Conservation (phyloP, 306 rosid genomes). For the Lathyrus aphaca region DNA sequence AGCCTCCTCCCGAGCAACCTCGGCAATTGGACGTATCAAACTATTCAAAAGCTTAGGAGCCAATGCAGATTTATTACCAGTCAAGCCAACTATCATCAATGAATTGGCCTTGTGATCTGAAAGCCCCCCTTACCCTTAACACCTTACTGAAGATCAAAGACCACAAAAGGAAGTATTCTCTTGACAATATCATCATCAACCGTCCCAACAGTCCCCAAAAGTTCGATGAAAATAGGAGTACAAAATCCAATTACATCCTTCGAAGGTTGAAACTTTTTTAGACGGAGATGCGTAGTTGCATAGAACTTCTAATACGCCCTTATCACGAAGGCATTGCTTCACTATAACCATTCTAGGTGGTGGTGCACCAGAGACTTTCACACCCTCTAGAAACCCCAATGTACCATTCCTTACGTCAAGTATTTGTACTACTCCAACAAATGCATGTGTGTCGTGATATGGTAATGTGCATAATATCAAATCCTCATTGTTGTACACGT, state of each 20-base stretch:
- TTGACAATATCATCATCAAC: slow-evolving; percentile 64
- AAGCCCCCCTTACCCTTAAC: too few species aligned
- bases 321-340: slow-evolving; percentile 81
- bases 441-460: slow-evolving; percentile 81
- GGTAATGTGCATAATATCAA: slow-evolving; percentile 79
- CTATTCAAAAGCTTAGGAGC: slow-evolving; percentile 75
- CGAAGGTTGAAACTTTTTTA: slow-evolving; percentile 72
- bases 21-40: slow-evolving; percentile 70
- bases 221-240: slow-evolving; percentile 83
- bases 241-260: slow-evolving; percentile 66
- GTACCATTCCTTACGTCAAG: slow-evolving; percentile 67
- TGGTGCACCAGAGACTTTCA: slow-evolving; percentile 78
- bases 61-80: too few species aligned
- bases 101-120: too few species aligned
- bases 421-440: slow-evolving; percentile 75
- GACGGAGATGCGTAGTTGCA: slow-evolving; percentile 77
- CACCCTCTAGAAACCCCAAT: slow-evolving; percentile 86
- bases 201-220: slow-evolving; percentile 64
- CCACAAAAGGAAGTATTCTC: slow-evolving; percentile 72
- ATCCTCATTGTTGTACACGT: slow-evolving; percentile 72
- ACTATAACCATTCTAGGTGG: slow-evolving; percentile 86
- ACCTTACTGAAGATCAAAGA: slow-evolving; percentile 71
- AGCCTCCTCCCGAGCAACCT: slow-evolving; percentile 66
- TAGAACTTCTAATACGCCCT: slow-evolving; percentile 68
- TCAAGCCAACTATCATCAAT: too few species aligned